Percentiles rank a stretch among this genome's conserved stretches.
phyloP scores from a whole-genome alignment of 2,329 filamentous ascomycete species.

The Emergomyces africanus region DNA sequence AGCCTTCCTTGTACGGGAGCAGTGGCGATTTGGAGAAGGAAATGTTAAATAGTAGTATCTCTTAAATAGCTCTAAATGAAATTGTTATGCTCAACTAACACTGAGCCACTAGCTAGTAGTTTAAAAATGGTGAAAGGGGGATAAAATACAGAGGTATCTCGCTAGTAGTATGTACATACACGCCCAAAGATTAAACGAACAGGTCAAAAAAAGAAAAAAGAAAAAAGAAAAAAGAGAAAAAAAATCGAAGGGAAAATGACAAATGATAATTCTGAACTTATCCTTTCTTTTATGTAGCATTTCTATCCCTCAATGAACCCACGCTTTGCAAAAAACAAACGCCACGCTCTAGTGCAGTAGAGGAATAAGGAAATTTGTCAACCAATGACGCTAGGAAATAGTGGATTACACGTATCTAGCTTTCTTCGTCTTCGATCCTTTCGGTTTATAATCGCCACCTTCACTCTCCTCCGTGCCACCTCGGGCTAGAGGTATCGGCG shows the following conservation, averaged over 20 bases:
- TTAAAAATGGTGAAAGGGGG: background rate
- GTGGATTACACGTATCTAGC: slow-evolving; percentile 7
- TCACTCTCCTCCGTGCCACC: slow-evolving; percentile 19
- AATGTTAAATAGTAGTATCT: background rate
- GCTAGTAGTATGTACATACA: background rate
- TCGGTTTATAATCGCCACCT: slow-evolving; percentile 16
- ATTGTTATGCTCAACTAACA: background rate
- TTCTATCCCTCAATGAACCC: background rate
- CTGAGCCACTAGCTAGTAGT: background rate
- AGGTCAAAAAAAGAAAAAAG: background rate
- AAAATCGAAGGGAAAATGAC: background rate
- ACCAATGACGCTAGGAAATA: background rate
- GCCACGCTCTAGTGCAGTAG: background rate
- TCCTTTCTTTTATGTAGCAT: background rate
- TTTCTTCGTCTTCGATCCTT: slow-evolving; percentile 12
- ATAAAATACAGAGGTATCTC: background rate
- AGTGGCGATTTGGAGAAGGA: background rate
- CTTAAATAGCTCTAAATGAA: background rate
- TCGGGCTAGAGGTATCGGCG: slow-evolving; percentile 10
- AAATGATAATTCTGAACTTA: background rate
- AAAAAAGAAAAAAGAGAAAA: background rate
- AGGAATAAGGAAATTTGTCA: background rate
- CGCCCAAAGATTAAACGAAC: too few species aligned
- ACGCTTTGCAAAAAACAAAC: background rate
- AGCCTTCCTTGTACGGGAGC: background rate